Base-by-base conservation (phyloP, 441 rosid genomes). In the Gossypium davidsonii region DNA sequence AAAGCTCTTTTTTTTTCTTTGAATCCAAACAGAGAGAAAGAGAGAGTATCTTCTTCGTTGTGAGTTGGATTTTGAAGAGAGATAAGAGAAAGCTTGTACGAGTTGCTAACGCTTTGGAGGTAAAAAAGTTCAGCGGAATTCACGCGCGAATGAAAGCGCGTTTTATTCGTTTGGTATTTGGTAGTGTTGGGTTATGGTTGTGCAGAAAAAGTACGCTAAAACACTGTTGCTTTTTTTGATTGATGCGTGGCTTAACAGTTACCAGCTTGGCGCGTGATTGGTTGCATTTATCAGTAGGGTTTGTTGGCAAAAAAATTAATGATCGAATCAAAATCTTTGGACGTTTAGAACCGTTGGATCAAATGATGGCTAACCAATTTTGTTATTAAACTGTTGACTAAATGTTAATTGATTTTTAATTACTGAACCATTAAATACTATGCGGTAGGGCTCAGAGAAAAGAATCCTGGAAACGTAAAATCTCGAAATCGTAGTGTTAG, bases 111-210 rank as follows among this genome's bases (percentile, higher is more conserved):
- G 81, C 71, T 70, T 49, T 0, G 71, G 71, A 68, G 52, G 57
- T 26, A 46, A 25, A 39, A 12, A 6, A n/a, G 60, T 15, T 15
- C 2, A 17, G 56, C 0, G 59, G 53, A 14, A 0, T 12, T 1
- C 70, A 61, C 85, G 79, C 83, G 73, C 81, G 37, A 15, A 2
- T 0, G 6, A 14, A 2, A 66, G 60, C 79, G 76, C 81, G 85
- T 79, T 18, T 15, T 6, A 6, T 44, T 10, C 6, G 42, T 26
- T 39, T 25, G 8, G 49, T 7, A 39, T 58, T 71, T n/a, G 34
- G 53, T 49, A 3, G 73, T 66, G 67, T 21, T 65, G 66, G 77
- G 51, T 67, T 64, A 39, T 34, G 57, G 46, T 23, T n/a, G 28
- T 21, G 46, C 67, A 66, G 60, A 34, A 76, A 75, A 80, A 71